phyloP scores from a whole-genome alignment of 2,329 filamentous ascomycete genomes.

The Alternaria tenuissima region DNA sequence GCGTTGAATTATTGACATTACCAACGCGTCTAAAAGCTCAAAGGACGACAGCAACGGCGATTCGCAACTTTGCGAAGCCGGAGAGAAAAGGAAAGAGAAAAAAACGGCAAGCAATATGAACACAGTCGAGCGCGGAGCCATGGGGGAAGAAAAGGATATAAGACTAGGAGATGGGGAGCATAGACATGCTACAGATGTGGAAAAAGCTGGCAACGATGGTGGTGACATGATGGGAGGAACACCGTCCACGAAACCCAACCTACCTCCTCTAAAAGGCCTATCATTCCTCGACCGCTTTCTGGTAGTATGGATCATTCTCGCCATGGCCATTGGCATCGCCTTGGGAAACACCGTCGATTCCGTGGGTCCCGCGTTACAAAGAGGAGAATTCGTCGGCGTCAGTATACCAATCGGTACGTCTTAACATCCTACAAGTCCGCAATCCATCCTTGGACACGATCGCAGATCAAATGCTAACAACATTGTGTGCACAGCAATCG shows the following conservation, averaged over 20 bases:
- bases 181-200: constrained; percentile 13
- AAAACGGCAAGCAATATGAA: constrained; percentile 16
- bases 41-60: background rate
- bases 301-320: constrained; percentile 74
- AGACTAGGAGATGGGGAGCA: background rate
- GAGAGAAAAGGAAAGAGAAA: background rate
- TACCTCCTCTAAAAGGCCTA: constrained; percentile 51
- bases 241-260: background rate
- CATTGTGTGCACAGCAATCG: constrained; percentile 65
- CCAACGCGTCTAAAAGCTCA: background rate
- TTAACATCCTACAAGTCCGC: no score
- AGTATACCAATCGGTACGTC: constrained; percentile 70
- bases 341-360: constrained; percentile 77
- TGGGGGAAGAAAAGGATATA: constrained; percentile 4
- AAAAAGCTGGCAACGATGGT: constrained; percentile 9
- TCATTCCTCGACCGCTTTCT: constrained; percentile 57
- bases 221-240: background rate
- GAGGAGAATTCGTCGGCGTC: constrained; percentile 75
- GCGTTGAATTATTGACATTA: background rate
- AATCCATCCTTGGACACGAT: background rate
- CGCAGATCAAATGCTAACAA: background rate
- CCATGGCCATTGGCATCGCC: constrained; percentile 78
- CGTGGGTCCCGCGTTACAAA: constrained; percentile 69
- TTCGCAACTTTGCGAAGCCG: background rate
- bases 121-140: constrained; percentile 24